Evolutionary conservation across 805 yeast species (phyloP).

Genomic region (Priceomyces carsonii): DNA sequence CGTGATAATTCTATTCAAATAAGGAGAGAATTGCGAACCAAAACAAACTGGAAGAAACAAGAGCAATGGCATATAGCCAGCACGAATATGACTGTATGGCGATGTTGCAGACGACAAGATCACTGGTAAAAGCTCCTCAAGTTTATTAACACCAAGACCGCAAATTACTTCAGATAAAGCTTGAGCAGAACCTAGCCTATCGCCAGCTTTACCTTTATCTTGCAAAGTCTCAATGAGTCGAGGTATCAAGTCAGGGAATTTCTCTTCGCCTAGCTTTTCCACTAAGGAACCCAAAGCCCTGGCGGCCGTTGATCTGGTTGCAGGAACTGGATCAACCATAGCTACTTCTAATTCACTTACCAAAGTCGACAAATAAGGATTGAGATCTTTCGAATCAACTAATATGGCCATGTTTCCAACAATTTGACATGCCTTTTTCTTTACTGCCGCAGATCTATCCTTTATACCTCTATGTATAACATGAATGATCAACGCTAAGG

Average conservation of each 20-base stretch:
- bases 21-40: constrained; percentile 89
- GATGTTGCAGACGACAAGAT: constrained; percentile 72
- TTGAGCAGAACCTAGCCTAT: constrained; percentile 95
- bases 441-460: constrained; percentile 90
- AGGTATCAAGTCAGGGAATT: constrained; percentile 89
- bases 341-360: constrained; percentile 85
- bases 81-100: constrained; percentile 72
- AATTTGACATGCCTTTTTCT: constrained; percentile 93
- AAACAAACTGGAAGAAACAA: constrained; percentile 92
- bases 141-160: constrained; percentile 84
- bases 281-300: constrained; percentile 95
- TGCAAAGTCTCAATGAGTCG: constrained; percentile 72
- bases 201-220: constrained; percentile 81
- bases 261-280: constrained; percentile 94
- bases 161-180: constrained; percentile 91
- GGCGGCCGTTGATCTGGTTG: constrained; percentile 95
- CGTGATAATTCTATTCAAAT: constrained; percentile 82
- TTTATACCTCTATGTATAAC: constrained; percentile 94
- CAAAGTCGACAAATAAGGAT: constrained; percentile 78
- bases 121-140: constrained; percentile 85
- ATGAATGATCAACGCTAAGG: constrained; percentile 90
- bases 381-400: constrained; percentile 82
- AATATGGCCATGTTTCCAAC: constrained; percentile 98
- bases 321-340: constrained; percentile 98
- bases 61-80: constrained; percentile 89